phyloP scores from a whole-genome alignment of 345 rosid genomes.

The Citropsis articulata region DNA sequence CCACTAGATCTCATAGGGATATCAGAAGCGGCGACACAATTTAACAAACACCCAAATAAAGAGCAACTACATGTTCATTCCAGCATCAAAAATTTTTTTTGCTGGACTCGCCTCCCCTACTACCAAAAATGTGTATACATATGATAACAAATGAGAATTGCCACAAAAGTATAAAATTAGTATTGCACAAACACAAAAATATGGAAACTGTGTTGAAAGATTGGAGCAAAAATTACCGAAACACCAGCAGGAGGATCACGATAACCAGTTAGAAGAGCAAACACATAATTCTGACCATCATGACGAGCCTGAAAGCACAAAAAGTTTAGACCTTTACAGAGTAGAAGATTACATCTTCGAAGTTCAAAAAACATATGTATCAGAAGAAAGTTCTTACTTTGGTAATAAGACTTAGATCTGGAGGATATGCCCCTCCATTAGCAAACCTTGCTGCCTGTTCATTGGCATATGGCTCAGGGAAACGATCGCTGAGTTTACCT shows the following conservation, averaged over 20 bases:
- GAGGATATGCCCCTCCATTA: constrained; percentile 99
- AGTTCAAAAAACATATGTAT: background rate
- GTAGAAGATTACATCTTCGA: constrained; percentile 1
- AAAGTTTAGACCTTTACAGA: constrained; percentile 8
- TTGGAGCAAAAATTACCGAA: constrained; percentile 39
- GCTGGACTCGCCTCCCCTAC: background rate
- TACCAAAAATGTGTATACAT: background rate
- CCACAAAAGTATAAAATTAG: background rate
- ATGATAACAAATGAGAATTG: background rate
- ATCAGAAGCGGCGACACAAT: background rate
- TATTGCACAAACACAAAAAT: background rate
- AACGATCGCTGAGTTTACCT: constrained; percentile 96
- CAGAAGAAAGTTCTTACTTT: constrained; percentile 52
- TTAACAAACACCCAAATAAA: background rate
- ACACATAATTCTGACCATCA: constrained; percentile 96
- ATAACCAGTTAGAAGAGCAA: constrained; percentile 94
- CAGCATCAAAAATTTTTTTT: background rate
- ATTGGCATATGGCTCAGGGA: constrained; percentile 87
- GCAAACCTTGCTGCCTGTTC: constrained; percentile 99
- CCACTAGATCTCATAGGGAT: background rate
- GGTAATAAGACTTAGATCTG: constrained; percentile 97
- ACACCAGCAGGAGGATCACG: constrained; percentile 99
- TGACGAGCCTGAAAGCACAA: constrained; percentile 83
- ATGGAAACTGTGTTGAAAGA: background rate
- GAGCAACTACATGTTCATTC: background rate